A percentile compares a stretch with the other conserved stretches of the same genome.
These are phyloP conservation scores for Nymphaea colorata DNA, from an alignment of 164 flowering plant genomes.

Conservation along the genomic window DNA sequence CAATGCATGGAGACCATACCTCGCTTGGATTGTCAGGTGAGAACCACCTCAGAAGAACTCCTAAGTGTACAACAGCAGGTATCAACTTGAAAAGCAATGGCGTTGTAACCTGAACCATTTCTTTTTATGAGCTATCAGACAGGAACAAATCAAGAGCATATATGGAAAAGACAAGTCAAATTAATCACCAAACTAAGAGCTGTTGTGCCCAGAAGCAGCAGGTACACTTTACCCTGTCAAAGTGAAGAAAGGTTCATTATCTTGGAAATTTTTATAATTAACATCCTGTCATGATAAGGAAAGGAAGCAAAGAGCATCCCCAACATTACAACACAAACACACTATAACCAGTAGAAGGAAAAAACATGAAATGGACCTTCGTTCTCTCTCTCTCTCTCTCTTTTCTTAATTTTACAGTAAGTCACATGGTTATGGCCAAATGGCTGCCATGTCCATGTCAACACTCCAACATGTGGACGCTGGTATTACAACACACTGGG, in stretches of 20 bases:
- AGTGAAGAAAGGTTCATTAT: background rate
- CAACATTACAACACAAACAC: too few species aligned
- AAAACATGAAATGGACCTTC: too few species aligned
- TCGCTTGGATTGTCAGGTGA: slow-evolving; percentile 52
- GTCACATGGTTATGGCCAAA: too few species aligned
- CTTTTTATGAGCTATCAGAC: background rate
- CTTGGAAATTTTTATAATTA: background rate
- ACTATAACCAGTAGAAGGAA: too few species aligned
- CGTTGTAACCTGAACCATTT: slow-evolving; percentile 61
- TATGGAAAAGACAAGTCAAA: background rate
- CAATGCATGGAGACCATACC: slow-evolving; percentile 16
- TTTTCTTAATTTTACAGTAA: too few species aligned
- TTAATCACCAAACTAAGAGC: slow-evolving; percentile 82
- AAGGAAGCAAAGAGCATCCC: too few species aligned
- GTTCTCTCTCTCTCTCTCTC: too few species aligned
- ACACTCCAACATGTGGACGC: too few species aligned
- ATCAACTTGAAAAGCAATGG: slow-evolving; percentile 89
- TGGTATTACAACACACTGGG: too few species aligned
- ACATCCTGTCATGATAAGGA: too few species aligned
- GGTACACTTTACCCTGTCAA: slow-evolving; percentile 72
- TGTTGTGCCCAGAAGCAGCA: slow-evolving; percentile 88
- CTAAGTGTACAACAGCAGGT: slow-evolving; percentile 88
- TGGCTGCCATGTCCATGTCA: too few species aligned
- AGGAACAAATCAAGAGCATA: background rate
- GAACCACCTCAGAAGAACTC: slow-evolving; percentile 78